Base-by-base conservation (phyloP, 1,284 basidiomycete genomes). In the Calocybe gambosa region DNA sequence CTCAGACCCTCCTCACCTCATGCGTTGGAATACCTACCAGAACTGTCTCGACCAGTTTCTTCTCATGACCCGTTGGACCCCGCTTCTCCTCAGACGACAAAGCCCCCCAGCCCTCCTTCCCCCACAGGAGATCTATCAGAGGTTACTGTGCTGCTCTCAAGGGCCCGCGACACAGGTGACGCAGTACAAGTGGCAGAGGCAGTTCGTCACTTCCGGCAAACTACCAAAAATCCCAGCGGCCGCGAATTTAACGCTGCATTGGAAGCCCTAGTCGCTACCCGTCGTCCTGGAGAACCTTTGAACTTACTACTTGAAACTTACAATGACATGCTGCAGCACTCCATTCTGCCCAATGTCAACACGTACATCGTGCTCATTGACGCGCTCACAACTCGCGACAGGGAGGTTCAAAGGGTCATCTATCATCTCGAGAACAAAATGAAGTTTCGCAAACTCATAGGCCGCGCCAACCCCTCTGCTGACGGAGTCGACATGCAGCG, bases 341-440 rank as follows among this genome's bases (percentile, higher is more conserved):
- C 80, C 18, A 60, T 93, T 10, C 59, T 77, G 0, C 91, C 93
- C 13, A 84, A 85, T 54, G 57, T 69, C 9, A 59, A 64, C 31
- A 93, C 91, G 0, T 93, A 91, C 60, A 62, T 71, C n/a, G 66
- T 68, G 28, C 71, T 94, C 43, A 82, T 96, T 51, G 60, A 66
- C 1, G 82, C 81, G 0, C 75, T 96, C 47, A 80, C 81, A 18
- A 68, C 75, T 21, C 82, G 92, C 31, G 91, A 95, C 55, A 60
- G 67, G 7, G 89, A 94, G 57, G 74, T 90, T 2, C 65, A 74
- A 31, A 62, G 62, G 13, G 70, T 75, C 0, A 70, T 82, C 19
- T 54, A 64, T 15, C 50, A 62, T 2, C 59, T 82, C 39, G 69
- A 80, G 36, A 58, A 58, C 20, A 70, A 75, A 29, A 58, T 70